These are phyloP conservation scores for Strobilomyces confusus DNA, from an alignment of 768 basidiomycete species.

Conservation along the genomic window DNA sequence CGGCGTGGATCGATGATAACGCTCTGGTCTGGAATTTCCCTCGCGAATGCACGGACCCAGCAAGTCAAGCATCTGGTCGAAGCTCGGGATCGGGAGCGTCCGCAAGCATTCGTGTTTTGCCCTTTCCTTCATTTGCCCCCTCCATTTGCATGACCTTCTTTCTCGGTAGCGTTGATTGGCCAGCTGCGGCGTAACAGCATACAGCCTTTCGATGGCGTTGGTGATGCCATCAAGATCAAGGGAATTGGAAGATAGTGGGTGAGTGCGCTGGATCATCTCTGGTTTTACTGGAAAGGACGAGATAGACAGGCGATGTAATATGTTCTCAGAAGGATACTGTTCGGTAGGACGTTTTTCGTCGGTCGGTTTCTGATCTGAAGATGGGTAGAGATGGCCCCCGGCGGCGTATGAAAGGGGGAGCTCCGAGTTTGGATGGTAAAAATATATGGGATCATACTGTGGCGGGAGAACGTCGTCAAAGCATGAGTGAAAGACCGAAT, in stretches of 20 bases:
- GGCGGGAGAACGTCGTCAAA: constrained; percentile 42
- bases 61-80: constrained; percentile 64
- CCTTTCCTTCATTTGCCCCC: constrained; percentile 53
- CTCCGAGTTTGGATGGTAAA: constrained; percentile 12
- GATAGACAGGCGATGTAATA: constrained; percentile 1
- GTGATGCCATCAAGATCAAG: constrained; percentile 84
- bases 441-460: constrained; percentile 43
- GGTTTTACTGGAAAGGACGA: neutral
- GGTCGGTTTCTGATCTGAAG: constrained; percentile 7
- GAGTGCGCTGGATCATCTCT: neutral
- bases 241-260: constrained; percentile 37
- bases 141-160: constrained; percentile 72
- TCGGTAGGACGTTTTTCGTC: constrained; percentile 8
- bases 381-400: neutral
- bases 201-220: constrained; percentile 85
- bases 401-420: constrained; percentile 27
- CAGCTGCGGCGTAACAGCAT: constrained; percentile 81
- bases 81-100: constrained; percentile 43
- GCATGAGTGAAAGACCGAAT: constrained; percentile 1
- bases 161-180: constrained; percentile 81
- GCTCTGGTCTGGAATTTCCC: constrained; percentile 66
- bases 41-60: constrained; percentile 66
- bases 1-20: constrained; percentile 63
- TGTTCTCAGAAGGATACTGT: constrained; percentile 24
- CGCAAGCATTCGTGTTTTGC: constrained; percentile 42